Conservation (phyloP, 257 asterid genomes). For the Fraxinus pennsylvanica region DNA sequence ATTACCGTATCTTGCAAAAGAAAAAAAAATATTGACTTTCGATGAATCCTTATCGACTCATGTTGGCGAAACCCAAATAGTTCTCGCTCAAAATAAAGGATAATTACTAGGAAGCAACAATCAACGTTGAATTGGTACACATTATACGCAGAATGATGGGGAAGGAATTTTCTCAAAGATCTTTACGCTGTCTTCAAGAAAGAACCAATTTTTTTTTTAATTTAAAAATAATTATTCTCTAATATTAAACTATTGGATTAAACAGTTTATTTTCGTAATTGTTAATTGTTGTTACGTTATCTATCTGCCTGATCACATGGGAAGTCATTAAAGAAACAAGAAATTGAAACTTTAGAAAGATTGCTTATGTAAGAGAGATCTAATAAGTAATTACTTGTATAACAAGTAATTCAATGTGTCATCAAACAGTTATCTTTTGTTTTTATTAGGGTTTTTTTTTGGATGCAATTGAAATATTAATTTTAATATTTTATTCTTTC, state of each 20-base stretch:
- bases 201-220: not conserved
- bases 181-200: not conserved
- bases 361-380: not conserved
- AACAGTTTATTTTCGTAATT: not conserved
- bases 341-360: not conserved
- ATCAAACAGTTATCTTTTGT: not conserved
- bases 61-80: too few relatives aligned
- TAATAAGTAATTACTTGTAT: not conserved
- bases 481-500: too few relatives aligned
- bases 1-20: too few relatives aligned
- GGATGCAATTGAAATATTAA: not conserved
- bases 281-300: not conserved
- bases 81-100: too few relatives aligned
- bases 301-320: not conserved
- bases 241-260: not conserved
- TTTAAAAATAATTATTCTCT: not conserved
- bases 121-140: not conserved
- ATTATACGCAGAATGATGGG: not conserved
- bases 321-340: not conserved
- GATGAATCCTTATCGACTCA: too few relatives aligned
- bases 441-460: not conserved
- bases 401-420: not conserved
- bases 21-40: too few relatives aligned
- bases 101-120: not conserved
- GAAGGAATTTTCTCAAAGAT: not conserved